Evolutionary conservation across 192 early-diverging fungal genomes (phyloP), one percentile per base, ranked within the genome.

Genomic region (Umbelopsis ramanniana): DNA sequence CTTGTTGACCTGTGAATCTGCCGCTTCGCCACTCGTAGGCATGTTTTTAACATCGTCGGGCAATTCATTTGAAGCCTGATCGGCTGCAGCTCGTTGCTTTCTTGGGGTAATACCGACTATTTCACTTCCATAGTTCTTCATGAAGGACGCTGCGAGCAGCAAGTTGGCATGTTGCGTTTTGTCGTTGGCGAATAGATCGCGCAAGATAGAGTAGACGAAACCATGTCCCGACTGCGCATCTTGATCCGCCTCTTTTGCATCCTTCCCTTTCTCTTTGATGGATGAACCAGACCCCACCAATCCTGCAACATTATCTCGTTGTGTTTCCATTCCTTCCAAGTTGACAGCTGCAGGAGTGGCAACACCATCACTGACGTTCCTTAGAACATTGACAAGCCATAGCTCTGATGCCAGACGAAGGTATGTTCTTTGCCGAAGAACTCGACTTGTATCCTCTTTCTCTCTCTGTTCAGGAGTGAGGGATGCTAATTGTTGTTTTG

Each of bases 361-460:
- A 37, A 91, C 75, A 10, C 86, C 87, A 45, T 92, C 91, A 47
- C 89, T 87, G 23, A 87, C 74, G 55, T 92, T 89, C 14, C 85
- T 74, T 35, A 93, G 74, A 17, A 98, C 84, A 1, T 93, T 94
- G 8, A 88, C 88, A 17, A 96, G 76, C 83, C 93, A 95, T 46
- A 98, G 86, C 52, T 99, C 97, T 8, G 85, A 82, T 4, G 93
- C 75, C 10, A 97, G 77, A 8, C 95, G 84, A 47, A 97, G 79
- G 11, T 90, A 77, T 1, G 84, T 79, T 21, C 89, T 85, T 66
- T 93, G 93, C 48, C 86, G 83, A 2, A 79, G 40, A 23, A 96
- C 75, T 35, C 96, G 82, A 4, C 80, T 73, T 9, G 84, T 70
- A 71, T 99, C 98, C 40, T 96, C 95, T 67, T 92, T 91, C 77